Evolutionary conservation across 2,329 filamentous ascomycete species (phyloP), one percentile per base, ranked within the genome.

Genomic region (Ilyonectria destructans): DNA sequence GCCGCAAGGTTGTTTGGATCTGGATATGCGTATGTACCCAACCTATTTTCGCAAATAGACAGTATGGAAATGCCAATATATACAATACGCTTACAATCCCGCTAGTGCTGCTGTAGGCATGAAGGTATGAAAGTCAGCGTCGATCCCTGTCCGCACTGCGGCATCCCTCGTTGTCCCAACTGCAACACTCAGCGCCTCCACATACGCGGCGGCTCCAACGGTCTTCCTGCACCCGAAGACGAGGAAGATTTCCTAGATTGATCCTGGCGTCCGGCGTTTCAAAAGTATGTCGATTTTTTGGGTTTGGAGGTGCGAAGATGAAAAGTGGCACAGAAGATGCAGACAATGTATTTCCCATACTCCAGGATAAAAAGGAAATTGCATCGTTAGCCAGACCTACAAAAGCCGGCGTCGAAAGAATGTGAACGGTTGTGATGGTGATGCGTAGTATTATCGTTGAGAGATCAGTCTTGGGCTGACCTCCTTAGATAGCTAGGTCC

Each of bases 51-150:
- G 26, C 40, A 51, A 37, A 23, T 31, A 26, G 13, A 26, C 21
- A 4, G 13, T 3, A 4, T 15, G 9, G 35, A 23, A 23, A 40
- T n/a, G 37, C 13, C 37, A 45, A 31, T 33, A 40, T n/a, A 43
- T 54, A 52, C 54, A 58, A 58, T 62, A 21, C 23, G 40, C 70
- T 73, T 17, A 73, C 54, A 4, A 6, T 23, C 52, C 13, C 0
- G 7, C 1, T 0, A 74, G 72, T 74, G 72, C n/a, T 23, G 35
- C 0, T 74, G 72, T 4, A 68, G 70, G 0, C 60, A 74, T 7
- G 69, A 69, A 4, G 71, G 72, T 0, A 74, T 74, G 72, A 74
- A 74, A 51, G 49, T 73, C 0, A 64, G 37, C 3, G 64, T 74
- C 0, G 72, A 74, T 6, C 68, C 72, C 0, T 74, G 72, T 10